Conservation (phyloP, 495 filamentous ascomycete genomes). For the Aspergillus sclerotioniger region DNA sequence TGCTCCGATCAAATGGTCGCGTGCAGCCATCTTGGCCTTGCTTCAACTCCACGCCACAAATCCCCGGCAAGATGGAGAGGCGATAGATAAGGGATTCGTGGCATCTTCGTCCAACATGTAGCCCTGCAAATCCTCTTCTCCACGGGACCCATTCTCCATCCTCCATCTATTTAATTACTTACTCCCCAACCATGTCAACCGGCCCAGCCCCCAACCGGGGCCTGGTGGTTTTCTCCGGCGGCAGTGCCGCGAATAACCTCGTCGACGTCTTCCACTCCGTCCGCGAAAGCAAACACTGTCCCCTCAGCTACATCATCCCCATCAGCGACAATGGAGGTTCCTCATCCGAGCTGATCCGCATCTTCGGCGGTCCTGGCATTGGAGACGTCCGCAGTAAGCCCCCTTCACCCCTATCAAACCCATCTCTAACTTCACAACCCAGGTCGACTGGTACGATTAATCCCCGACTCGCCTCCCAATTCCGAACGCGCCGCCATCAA, state of each 20-base stretch:
- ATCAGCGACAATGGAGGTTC: slow-evolving; percentile 95
- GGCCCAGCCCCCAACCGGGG: slow-evolving; percentile 42
- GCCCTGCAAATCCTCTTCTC: too few relatives aligned
- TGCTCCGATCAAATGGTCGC: too few relatives aligned
- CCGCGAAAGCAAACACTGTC: slow-evolving; percentile 64
- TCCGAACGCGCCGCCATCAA: slow-evolving; percentile 71
- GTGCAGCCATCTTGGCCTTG: background rate
- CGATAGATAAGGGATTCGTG: background rate
- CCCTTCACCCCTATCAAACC: background rate
- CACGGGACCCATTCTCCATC: background rate
- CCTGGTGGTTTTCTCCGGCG: slow-evolving; percentile 83
- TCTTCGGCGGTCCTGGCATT: slow-evolving; percentile 91
- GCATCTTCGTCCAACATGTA: background rate
- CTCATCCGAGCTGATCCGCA: slow-evolving; percentile 85
- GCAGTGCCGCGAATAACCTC: slow-evolving; percentile 88
- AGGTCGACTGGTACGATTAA: slow-evolving; percentile 88
- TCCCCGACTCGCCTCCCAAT: slow-evolving; percentile 62
- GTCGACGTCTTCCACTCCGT: slow-evolving; percentile 86
- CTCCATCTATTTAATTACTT: background rate
- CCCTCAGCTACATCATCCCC: slow-evolving; percentile 82
- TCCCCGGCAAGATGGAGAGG: background rate
- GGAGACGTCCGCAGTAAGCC: slow-evolving; percentile 83
- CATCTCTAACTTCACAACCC: slow-evolving; percentile 1
- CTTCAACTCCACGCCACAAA: background rate
- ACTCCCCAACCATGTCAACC: slow-evolving; percentile 9